A percentile compares a stretch with the other conserved stretches of the same genome.
Conservation (phyloP, 1,139 yeast genomes). For the Taphrina flavorubra region DNA sequence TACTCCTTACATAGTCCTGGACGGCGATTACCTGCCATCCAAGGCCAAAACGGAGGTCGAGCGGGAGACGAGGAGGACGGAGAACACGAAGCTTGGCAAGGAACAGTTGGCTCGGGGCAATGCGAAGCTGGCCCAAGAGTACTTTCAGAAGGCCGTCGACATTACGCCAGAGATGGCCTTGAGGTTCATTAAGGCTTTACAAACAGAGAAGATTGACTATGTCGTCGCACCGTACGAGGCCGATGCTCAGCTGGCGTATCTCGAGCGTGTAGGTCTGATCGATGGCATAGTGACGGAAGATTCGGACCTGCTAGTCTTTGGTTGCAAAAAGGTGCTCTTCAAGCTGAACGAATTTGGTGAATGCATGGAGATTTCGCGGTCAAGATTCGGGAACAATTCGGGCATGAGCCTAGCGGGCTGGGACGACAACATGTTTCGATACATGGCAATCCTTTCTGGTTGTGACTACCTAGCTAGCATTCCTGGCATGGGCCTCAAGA, state of each 20-base stretch:
- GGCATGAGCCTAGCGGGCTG: constrained; percentile 57
- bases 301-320: constrained; percentile 89
- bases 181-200: constrained; percentile 75
- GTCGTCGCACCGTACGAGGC: constrained; percentile 99
- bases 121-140: constrained; percentile 65
- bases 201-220: constrained; percentile 64
- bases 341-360: constrained; percentile 79
- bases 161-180: constrained; percentile 93
- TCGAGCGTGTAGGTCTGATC: constrained; percentile 75
- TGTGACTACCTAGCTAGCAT: constrained; percentile 95
- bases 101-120: constrained; percentile 61
- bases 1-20: constrained; percentile 87
- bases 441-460: constrained; percentile 86
- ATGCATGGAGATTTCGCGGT: constrained; percentile 70
- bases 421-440: constrained; percentile 65
- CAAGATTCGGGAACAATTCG: constrained; percentile 53
- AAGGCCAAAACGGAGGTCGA: constrained; percentile 75
- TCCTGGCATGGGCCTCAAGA: constrained; percentile 77
- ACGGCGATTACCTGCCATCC: constrained; percentile 85
- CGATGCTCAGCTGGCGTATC: constrained; percentile 92
- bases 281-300: constrained; percentile 93
- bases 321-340: constrained; percentile 75
- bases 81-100: constrained; percentile 64
- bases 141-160: constrained; percentile 78
- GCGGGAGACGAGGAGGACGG: constrained; percentile 62